Evolutionary conservation across 2,329 filamentous ascomycete species (phyloP).

Genomic region (Parascedosporium putredinis): DNA sequence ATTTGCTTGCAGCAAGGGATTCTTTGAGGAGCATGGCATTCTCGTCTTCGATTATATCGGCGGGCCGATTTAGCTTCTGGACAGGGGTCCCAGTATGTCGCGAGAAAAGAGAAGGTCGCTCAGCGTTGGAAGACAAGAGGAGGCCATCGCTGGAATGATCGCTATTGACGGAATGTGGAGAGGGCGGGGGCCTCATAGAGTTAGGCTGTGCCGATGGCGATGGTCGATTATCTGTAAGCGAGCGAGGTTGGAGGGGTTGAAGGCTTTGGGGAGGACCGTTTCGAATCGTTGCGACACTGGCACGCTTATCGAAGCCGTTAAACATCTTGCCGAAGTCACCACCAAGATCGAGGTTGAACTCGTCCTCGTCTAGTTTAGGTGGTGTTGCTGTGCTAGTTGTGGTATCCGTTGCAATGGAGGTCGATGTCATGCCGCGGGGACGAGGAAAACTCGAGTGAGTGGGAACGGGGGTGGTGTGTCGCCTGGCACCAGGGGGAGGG

Average conservation of each 20-base stretch:
- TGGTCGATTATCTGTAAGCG: constrained; percentile 31
- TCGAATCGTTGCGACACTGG: constrained; percentile 30
- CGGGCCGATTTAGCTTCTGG: constrained; percentile 18
- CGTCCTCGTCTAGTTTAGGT: constrained; percentile 33
- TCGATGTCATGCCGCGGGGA: constrained; percentile 32
- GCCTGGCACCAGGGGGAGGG: constrained; percentile 19
- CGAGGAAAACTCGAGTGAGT: constrained; percentile 18
- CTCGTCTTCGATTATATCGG: constrained; percentile 37
- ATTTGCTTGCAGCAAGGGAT: constrained; percentile 37
- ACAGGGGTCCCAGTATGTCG: constrained; percentile 11
- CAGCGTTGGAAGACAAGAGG: constrained; percentile 27
- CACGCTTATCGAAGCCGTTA: constrained; percentile 42
- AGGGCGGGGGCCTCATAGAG: constrained; percentile 27
- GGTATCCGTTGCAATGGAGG: constrained; percentile 19
- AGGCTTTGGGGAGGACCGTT: constrained; percentile 19
- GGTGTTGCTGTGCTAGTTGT: constrained; percentile 44
- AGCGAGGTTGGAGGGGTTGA: constrained; percentile 28
- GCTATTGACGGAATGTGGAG: constrained; percentile 40
- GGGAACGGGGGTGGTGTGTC: constrained; percentile 21
- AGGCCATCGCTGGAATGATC: constrained; percentile 40
- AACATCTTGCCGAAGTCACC: constrained; percentile 50
- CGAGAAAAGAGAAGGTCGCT: constrained; percentile 22
- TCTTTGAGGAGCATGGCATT: constrained; percentile 43
- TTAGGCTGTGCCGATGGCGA: constrained; percentile 33
- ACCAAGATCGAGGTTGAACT: constrained; percentile 40